Evolutionary conservation across 129 eudicot species (phyloP), one percentile per base, ranked within the genome.

Genomic region (Flaveria linearis): DNA sequence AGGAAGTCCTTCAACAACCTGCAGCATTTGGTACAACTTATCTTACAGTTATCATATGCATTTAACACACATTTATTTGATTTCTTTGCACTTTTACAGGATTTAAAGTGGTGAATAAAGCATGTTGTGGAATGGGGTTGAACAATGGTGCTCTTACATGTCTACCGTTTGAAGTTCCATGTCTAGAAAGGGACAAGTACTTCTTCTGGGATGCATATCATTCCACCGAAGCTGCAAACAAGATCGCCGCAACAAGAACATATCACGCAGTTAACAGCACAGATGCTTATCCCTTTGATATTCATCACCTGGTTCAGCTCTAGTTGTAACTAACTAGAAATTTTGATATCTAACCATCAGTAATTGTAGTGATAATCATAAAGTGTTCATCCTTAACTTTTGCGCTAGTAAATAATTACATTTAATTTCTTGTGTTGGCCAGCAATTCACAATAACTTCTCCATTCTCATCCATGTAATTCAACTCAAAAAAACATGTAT

Each of bases 171-270:
- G 74, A 77, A 73, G 30, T 77, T 17, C 86, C 86, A 23, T 82
- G 83, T 39, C 8, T 4, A 3, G 55, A 82, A 16, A 82, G 86
- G 58, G 26, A 58, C 13, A 64, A 67, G 33, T 53, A 82, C 72
- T 42, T 82, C 65, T 82, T 82, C 28, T 77, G 82, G 86, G 86
- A 82, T 82, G 86, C 82, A 30, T 77, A 77, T 56, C 86, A 82
- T 57, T 52, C 86, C 26, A 82, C 86, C 0, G 82, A 77, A 71
- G 79, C 71, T 53, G 82, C 81, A 47, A 82, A 77, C 55, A 71
- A 23, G 76, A 75, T 81, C 9, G 84, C 68, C 3, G 22, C 84
- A 3, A 71, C 23, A 47, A 81, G 84, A 64, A 30, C 81, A 25
- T 75, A 68, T 50, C 79, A 16, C 1, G 71, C 80, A 60, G 23